These are phyloP conservation scores for Westerdykella sp. DNA, from an alignment of 2,329 filamentous ascomycete genomes.

Conservation along the genomic window DNA sequence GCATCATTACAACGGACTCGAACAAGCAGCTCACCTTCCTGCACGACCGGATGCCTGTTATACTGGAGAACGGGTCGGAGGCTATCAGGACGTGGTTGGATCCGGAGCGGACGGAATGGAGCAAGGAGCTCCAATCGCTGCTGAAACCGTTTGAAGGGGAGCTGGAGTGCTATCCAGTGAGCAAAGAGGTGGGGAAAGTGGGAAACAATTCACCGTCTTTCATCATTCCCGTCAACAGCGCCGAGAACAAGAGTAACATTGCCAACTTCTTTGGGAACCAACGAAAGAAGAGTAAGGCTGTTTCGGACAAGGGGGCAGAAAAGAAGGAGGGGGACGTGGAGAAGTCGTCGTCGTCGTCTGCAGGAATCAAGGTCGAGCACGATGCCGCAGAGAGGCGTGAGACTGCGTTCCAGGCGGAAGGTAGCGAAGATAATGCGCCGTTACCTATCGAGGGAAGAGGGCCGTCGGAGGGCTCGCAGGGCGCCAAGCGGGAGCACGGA, in stretches of 20 bases:
- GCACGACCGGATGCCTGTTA: constrained; percentile 93
- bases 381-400: constrained; percentile 37
- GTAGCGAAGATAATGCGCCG: constrained; percentile 49
- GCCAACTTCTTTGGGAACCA: constrained; percentile 80
- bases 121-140: constrained; percentile 66
- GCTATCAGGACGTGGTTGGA: constrained; percentile 72
- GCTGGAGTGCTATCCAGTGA: constrained; percentile 79
- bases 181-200: constrained; percentile 86
- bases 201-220: constrained; percentile 84
- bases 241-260: constrained; percentile 87
- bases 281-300: constrained; percentile 30
- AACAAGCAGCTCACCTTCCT: constrained; percentile 79
- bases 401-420: constrained; percentile 40
- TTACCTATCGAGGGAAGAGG: constrained; percentile 36
- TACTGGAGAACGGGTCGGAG: constrained; percentile 70
- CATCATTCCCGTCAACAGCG: constrained; percentile 73
- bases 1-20: constrained; percentile 84
- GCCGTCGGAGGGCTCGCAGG: constrained; percentile 18
- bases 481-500: constrained; percentile 46
- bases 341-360: constrained; percentile 10
- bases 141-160: constrained; percentile 74
- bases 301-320: constrained; percentile 9
- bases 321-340: constrained; percentile 22
- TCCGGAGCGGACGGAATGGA: constrained; percentile 66
- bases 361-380: constrained; percentile 32